Base-by-base conservation (phyloP, 352 stramenopile genomes). In the Thraustochytrium striatum region DNA sequence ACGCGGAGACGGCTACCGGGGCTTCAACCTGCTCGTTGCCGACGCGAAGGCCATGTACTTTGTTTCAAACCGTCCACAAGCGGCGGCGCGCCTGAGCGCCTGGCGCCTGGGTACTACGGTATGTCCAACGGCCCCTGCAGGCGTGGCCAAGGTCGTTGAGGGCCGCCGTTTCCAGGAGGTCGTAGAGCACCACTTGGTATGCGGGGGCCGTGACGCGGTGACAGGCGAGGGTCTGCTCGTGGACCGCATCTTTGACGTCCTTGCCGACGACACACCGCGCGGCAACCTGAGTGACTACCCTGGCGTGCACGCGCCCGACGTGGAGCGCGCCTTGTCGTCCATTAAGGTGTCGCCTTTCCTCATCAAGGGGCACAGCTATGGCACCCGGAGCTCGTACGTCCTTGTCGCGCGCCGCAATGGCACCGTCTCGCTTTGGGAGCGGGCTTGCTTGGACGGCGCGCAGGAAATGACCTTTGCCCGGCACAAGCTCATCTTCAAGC, bases 21-120 rank as follows among this genome's bases (percentile, higher is more conserved):
- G 65, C 11, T 75, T 68, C 52, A 75, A 75, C 25, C 52, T 75
- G 25, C 32, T 75, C 3, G 16, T 75, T 16, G 65, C 11, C 25
- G 65, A 75, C 65, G 21, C 61, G 35, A 25, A 75, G 11, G 65
- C 41, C 13, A 41, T 75, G 65, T 75, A 75, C 52, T 75, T 52
- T 61, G 35, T 58, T 16, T 35, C 44, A 21, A 75, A 75, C 36
- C 44, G 65, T 19, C 16, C 16, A 11, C 21, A n/a, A n/a, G 30
- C 65, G 1, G 16, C 2, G 1, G 44, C 44, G 39, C 50, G 30
- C 41, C 65, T 75, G n/a, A 1, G 25, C 8, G n/a, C 65, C 8
- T n/a, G n/a, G n/a, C n/a, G n/a, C n/a, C n/a, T n/a, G n/a, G n/a
- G n/a, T n/a, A n/a, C n/a, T n/a, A n/a, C n/a, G n/a, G n/a, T n/a